Base-by-base conservation (phyloP, 257 asterid genomes). In the Phtheirospermum japonicum region DNA sequence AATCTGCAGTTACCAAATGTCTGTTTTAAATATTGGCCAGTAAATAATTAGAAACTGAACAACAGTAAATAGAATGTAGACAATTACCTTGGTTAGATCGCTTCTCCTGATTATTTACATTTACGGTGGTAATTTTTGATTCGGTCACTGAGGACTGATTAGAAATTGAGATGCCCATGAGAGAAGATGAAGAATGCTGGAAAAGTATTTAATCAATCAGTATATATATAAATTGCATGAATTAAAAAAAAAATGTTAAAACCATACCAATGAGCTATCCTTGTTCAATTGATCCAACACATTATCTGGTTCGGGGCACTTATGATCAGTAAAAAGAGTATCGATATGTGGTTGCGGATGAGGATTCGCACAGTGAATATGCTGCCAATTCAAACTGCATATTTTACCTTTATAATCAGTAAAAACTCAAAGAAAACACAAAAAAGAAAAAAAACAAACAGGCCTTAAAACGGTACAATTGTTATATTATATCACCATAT, bases 321-420 rank as follows among this genome's bases (percentile, higher is more conserved):
- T 78, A 65, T 89, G 97, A 80, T 86, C 95, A 9, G 68, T 70
- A 67, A 84, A 84, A 49, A 89, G 84, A 20, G 86, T 77, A 51
- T 71, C 74, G 2, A 86, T 76, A 56, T 68, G 79, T 5, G 97
- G 95, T 34, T 76, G 85, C 19, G 76, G 73, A 72, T 72, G 82
- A 78, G 95, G 97, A 64, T 79, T 40, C 6, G 74, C 67, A 57
- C 97, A 84, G 57, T 72, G 94, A 39, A 70, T 55, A 66, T 82
- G 97, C 82, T 84, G 97, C 97, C 94, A 89, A 71, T 89, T 89
- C 83, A 89, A 89, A 82, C 91, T 84, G 85, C 76, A 81, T 11
- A 60, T 34, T 32, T 20, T 59, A 19, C 67, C 23, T 58, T 57
- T 28, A 28, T 58, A 62, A 74, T 62, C 53, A 72, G 54, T 14